These are phyloP conservation scores for Speleostelium caveatum DNA, from an alignment of 78 protist genomes.

Conservation along the genomic window DNA sequence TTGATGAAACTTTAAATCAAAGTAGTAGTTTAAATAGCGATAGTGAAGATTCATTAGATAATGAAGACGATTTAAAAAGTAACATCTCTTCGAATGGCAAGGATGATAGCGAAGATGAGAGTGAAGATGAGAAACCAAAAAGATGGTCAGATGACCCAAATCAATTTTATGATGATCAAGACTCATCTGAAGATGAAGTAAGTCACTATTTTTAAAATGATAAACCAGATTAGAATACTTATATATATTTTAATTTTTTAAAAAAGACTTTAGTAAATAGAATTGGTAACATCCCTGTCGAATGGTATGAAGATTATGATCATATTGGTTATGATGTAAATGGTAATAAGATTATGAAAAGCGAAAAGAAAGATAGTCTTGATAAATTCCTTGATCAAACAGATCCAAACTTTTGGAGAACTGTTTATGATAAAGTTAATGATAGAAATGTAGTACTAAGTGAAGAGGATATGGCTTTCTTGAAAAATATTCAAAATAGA, in stretches of 20 bases:
- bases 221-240: neutral
- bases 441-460: constrained; percentile 85
- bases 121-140: neutral
- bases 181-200: constrained; percentile 81
- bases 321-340: constrained; percentile 97
- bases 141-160: constrained; percentile 39
- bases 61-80: constrained; percentile 41
- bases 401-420: constrained; percentile 85
- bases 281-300: constrained; percentile 95
- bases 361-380: constrained; percentile 79
- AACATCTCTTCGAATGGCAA: constrained; percentile 13
- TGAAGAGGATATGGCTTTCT: constrained; percentile 86
- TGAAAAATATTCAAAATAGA: constrained; percentile 82
- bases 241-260: neutral
- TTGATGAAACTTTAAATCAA: neutral
- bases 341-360: constrained; percentile 92
- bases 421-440: constrained; percentile 87
- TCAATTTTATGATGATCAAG: constrained; percentile 60
- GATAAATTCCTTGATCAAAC: constrained; percentile 83
- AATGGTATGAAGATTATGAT: constrained; percentile 96
- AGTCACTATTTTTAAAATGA: neutral
- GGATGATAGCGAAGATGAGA: constrained; percentile 31
- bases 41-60: constrained; percentile 23
- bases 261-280: constrained; percentile 84
- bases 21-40: constrained; percentile 5